Evolutionary conservation across 352 stramenopile genomes (phyloP), one percentile per base, ranked within the genome.

Genomic region (Pythium vanterpoolii): DNA sequence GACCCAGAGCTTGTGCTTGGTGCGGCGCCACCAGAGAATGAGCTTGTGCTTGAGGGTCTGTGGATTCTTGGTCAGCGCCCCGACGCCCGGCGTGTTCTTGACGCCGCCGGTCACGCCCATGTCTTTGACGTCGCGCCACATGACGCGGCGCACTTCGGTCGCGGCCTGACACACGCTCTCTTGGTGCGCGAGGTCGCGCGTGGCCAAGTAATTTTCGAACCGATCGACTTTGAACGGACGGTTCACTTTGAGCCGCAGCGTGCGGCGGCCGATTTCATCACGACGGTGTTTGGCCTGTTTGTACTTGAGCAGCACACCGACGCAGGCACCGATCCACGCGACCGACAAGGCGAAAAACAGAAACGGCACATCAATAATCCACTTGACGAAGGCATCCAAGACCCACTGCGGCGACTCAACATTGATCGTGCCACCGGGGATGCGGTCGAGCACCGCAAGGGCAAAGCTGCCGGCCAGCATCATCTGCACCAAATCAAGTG

Each of bases 341-440:
- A 98, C 76, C 30, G 90, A 97, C 8, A 98, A 66, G 13, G 83
- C 48, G 71, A 98, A 98, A 83, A 86, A 87, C 6, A 89, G 56
- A 18, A 85, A 64, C 31, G 79, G 77, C 14, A 74, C 58, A 0
- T 89, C 71, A 36, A 87, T 77, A 34, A 90, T 75, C 0, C 72
- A 26, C 52, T 80, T 70, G 6, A 63, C 56, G 11, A 89, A 76
- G 0, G 58, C 63, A 18, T 56, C 57, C 2, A 89, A 45, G 14
- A 93, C 73, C 86, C 85, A 97, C 28, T 72, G 65, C 18, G 88
- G 76, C 74, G 97, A 92, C 4, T 93, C 69, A 4, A 97, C 78
- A 45, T 92, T 92, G 77, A 96, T 92, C 19, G 50, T 79, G n/a
- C 86, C 80, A 14, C 93, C 95, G 8, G 92, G 97, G 30, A 98